These are phyloP conservation scores for Celoporthe dispersa DNA, from an alignment of 2,329 filamentous ascomycete genomes.

Conservation along the genomic window DNA sequence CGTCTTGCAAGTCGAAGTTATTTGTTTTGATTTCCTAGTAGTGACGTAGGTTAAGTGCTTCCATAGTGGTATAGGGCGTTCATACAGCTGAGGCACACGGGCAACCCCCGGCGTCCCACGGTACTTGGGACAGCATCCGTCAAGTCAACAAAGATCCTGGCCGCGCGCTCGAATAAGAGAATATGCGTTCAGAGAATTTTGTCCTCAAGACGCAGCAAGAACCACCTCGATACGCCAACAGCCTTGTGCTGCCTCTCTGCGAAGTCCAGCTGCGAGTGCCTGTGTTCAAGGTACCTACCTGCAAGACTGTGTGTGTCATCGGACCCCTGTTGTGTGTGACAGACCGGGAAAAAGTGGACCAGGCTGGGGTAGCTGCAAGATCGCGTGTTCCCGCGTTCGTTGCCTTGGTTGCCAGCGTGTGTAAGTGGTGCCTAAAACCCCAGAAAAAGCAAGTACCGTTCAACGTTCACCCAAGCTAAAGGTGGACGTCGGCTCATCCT, in stretches of 20 bases:
- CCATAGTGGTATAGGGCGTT: not conserved
- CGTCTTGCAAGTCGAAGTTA: not conserved
- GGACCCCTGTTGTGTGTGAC: not conserved
- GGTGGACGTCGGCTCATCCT: constrained; percentile 21
- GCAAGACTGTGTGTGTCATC: not conserved
- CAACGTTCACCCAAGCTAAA: constrained; percentile 5
- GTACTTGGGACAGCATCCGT: not conserved
- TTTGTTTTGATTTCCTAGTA: not conserved
- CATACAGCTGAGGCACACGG: not conserved
- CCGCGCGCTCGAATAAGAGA: not conserved
- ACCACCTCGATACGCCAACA: not conserved
- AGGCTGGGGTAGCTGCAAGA: not conserved
- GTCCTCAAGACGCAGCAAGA: not conserved
- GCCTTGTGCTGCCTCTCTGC: not conserved
- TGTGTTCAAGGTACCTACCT: not conserved
- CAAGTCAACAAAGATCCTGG: not conserved
- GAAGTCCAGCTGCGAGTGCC: not conserved
- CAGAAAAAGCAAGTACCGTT: constrained; percentile 4
- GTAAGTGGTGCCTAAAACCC: not conserved
- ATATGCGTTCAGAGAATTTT: not conserved
- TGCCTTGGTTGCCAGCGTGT: not conserved
- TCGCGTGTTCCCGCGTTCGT: not conserved
- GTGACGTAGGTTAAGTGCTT: not conserved
- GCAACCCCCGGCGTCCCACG: not conserved
- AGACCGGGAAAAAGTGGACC: not conserved